phyloP scores from a whole-genome alignment of 177 flowering plant species.

The Tripterygium wilfordii region DNA sequence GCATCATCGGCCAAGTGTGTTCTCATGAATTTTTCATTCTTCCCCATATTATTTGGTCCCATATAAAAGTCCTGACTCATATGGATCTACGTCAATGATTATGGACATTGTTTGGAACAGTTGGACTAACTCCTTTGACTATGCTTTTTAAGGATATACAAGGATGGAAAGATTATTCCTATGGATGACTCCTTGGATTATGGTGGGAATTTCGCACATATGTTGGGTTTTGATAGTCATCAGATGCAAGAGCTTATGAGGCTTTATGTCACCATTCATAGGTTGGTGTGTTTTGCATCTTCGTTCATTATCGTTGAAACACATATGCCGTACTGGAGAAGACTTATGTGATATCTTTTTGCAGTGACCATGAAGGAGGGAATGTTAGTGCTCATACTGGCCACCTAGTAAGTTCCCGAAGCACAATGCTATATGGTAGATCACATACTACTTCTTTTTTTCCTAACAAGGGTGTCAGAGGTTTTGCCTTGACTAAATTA shows the following conservation, averaged over 20 bases:
- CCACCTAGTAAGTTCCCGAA: conserved; percentile 78
- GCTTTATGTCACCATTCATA: conserved; percentile 91
- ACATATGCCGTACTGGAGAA: too few relatives aligned
- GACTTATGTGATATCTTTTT: too few relatives aligned
- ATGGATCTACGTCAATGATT: too few relatives aligned
- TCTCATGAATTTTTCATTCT: too few relatives aligned
- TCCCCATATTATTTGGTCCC: too few relatives aligned
- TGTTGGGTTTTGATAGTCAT: conserved; percentile 88
- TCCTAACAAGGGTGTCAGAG: too few relatives aligned
- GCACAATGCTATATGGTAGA: too few relatives aligned
- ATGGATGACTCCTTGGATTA: conserved; percentile 77
- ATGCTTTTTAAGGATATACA: conserved; percentile 60
- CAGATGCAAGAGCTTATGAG: conserved; percentile 95
- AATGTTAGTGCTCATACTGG: conserved; percentile 99
- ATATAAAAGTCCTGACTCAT: too few relatives aligned
- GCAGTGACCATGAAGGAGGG: conserved; percentile 99
- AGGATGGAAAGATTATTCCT: conserved; percentile 66
- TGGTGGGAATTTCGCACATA: conserved; percentile 90
- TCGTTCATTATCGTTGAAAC: too few relatives aligned
- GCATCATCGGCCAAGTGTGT: too few relatives aligned
- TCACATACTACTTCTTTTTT: too few relatives aligned
- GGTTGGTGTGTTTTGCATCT: conserved; percentile 34
- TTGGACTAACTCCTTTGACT: conserved; percentile 1
- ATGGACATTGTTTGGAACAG: neutral
- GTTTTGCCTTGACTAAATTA: too few relatives aligned